phyloP scores from a whole-genome alignment of 805 yeast genomes.

The Zygosaccharomyces kombuchaensis region DNA sequence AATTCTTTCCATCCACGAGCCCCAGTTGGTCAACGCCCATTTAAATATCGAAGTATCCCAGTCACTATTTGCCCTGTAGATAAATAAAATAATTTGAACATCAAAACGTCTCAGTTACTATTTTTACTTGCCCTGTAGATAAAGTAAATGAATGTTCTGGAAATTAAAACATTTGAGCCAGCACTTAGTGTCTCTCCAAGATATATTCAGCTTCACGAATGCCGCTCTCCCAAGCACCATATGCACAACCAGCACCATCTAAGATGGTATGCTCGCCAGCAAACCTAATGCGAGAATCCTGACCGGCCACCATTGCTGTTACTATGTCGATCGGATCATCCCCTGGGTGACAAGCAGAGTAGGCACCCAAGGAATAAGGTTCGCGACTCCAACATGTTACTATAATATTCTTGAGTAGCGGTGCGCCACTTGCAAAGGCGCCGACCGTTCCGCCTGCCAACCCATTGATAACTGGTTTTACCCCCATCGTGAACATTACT shows the following conservation, averaged over 20 bases:
- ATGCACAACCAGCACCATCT: conserved; percentile 90
- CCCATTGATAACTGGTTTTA: conserved; percentile 14
- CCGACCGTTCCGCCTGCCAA: conserved; percentile 6
- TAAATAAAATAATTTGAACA: conserved; percentile 1
- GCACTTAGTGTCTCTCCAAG: conserved; percentile 13
- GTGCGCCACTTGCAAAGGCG: conserved; percentile 13
- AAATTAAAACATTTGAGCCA: background rate
- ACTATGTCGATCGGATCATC: conserved; percentile 66
- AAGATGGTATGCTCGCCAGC: conserved; percentile 88
- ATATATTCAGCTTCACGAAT: conserved; percentile 47
- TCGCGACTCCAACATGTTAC: conserved; percentile 76
- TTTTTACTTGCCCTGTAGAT: conserved; percentile 4
- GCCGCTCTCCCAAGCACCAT: conserved; percentile 85
- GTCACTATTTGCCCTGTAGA: conserved; percentile 11
- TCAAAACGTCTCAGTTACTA: conserved; percentile 7
- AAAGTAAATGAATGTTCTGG: background rate
- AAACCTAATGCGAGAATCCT: conserved; percentile 56
- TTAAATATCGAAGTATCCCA: conserved; percentile 6
- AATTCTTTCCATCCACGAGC: conserved; percentile 17
- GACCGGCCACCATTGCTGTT: conserved; percentile 56
- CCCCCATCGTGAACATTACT: conserved; percentile 18
- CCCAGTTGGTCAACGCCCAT: conserved; percentile 18
- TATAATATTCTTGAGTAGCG: conserved; percentile 41
- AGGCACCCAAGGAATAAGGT: conserved; percentile 77
- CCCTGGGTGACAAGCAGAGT: conserved; percentile 63